Percentiles rank a stretch among this genome's conserved stretches.
Conservation (phyloP, 495 filamentous ascomycete genomes). For the Cudoniella acicularis region DNA sequence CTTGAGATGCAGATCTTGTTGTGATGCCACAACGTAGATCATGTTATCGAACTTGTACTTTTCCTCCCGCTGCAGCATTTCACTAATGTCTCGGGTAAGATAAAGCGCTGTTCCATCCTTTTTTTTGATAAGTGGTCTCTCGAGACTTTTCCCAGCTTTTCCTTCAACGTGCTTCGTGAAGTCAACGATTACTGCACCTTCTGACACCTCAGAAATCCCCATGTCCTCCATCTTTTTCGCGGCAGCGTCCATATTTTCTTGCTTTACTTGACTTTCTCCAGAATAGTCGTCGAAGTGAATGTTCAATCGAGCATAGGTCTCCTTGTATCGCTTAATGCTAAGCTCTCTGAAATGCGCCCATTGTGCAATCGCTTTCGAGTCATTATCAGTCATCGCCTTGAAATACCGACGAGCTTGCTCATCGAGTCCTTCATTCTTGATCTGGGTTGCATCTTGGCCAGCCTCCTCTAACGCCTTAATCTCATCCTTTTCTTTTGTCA, state of each 20-base stretch:
- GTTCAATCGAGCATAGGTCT: constrained; percentile 79
- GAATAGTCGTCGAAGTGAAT: constrained; percentile 93
- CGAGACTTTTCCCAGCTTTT: constrained; percentile 55
- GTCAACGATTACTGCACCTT: constrained; percentile 87
- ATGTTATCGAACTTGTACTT: constrained; percentile 67
- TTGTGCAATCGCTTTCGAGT: constrained; percentile 67
- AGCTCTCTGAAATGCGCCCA: constrained; percentile 90
- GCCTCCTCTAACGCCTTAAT: constrained; percentile 42
- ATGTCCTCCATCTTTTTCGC: constrained; percentile 64
- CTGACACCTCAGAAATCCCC: constrained; percentile 72
- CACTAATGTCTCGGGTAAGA: constrained; percentile 62
- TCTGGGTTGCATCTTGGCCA: constrained; percentile 38
- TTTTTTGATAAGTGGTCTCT: constrained; percentile 53
- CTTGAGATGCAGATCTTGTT: constrained; percentile 58
- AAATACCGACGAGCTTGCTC: constrained; percentile 74
- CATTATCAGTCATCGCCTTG: constrained; percentile 83
- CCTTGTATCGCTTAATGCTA: constrained; percentile 80
- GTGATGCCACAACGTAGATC: constrained; percentile 63
- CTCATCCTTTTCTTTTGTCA: constrained; percentile 52
- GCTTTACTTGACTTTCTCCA: constrained; percentile 87
- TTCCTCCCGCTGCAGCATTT: constrained; percentile 54
- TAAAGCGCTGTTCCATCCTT: constrained; percentile 62
- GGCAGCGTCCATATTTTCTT: constrained; percentile 72
- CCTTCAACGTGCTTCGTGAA: constrained; percentile 69
- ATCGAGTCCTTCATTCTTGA: constrained; percentile 52